Evolutionary conservation across 345 rosid genomes (phyloP), one percentile per base, ranked within the genome.

Genomic region (Populus pruinosa): DNA sequence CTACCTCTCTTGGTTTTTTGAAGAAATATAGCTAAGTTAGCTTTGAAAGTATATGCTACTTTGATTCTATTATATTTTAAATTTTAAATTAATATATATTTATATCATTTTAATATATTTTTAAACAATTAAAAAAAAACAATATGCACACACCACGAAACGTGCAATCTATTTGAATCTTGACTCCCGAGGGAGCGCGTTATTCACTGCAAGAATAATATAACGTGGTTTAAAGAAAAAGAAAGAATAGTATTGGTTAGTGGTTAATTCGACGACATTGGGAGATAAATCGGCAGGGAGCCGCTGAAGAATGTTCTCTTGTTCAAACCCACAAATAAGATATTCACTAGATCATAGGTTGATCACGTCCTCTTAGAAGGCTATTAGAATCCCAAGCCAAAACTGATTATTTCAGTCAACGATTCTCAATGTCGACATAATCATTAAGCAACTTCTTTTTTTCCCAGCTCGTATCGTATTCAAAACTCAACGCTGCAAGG

Each of bases 41-140:
- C 5, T 33, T 33, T 4, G 0, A 0, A 33, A 5, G 5, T 4
- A 0, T 4, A 0, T 33, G 0, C 0, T 4, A 33, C 0, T 33
- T 0, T 5, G 5, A 33, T 33, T 0, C 0, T 33, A 33, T 4
- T 33, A 0, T 4, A 0, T 33, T 33, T 33, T 33, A 0, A 33
- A 4, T 4, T 33, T 33, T 33, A 4, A 33, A 33, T 33, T 4
- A 33, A 33, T 33, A 33, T 33, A 33, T 33, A 4, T 31, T 33
- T 33, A 33, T 33, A 33, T 33, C 5, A 33, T 33, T 33, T 33
- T 4, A 33, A 33, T 33, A 33, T 33, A 33, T 33, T 33, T 31
- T 31, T 31, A 31, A 27, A 27, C 29, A 27, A 27, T 27, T 27
- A 1, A 27, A 27, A 27, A 27, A 27, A 27, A 27, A 27, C 29